Conservation (phyloP, 306 rosid genomes). For the Rosa chinensis region DNA sequence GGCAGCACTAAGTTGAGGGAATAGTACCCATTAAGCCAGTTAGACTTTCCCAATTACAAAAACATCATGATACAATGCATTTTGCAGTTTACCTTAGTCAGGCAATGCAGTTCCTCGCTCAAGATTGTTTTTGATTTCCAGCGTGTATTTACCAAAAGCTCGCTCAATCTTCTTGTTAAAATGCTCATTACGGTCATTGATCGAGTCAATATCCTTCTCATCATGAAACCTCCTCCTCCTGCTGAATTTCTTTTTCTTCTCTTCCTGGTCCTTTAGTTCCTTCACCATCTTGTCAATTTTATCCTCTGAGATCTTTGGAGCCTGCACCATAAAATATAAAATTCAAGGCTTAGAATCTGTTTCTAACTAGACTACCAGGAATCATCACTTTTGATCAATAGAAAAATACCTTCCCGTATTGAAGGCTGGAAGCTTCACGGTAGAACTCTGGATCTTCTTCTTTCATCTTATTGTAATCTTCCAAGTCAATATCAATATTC, state of each 20-base stretch:
- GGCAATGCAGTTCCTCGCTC: constrained; percentile 99
- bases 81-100: constrained; percentile 47
- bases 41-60: background rate
- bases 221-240: constrained; percentile 85
- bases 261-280: constrained; percentile 83
- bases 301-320: constrained; percentile 74
- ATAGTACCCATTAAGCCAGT: background rate
- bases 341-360: constrained; percentile 8
- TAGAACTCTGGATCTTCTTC: constrained; percentile 98
- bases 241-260: constrained; percentile 79
- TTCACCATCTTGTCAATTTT: constrained; percentile 93
- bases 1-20: background rate
- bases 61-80: background rate
- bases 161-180: constrained; percentile 98
- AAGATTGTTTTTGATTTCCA: constrained; percentile 97
- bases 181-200: constrained; percentile 96
- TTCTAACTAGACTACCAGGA: constrained; percentile 4
- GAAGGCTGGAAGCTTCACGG: constrained; percentile 98
- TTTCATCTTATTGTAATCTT: constrained; percentile 89
- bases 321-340: constrained; percentile 42
- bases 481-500: constrained; percentile 68
- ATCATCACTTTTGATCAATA: constrained; percentile 12
- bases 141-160: constrained; percentile 93
- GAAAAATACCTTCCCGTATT: constrained; percentile 77
- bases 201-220: constrained; percentile 96